A percentile compares a stretch with the other conserved stretches of the same genome.
Evolutionary conservation across 164 flowering plant genomes (phyloP).

Genomic region (Stephania yunnanensis): DNA sequence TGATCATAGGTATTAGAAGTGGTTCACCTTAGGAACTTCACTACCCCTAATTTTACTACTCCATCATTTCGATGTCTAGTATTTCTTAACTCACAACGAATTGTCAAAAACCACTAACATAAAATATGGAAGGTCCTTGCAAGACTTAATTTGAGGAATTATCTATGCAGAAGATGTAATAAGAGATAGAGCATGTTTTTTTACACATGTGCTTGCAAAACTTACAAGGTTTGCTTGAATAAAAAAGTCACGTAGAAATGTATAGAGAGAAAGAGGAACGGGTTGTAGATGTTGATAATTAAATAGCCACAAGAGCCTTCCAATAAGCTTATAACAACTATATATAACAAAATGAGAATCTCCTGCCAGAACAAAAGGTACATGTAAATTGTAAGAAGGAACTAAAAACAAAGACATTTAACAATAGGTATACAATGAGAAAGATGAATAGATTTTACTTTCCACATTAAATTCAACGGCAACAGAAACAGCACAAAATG

Average conservation of each 20-base stretch:
- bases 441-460: not conserved
- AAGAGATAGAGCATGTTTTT: no score
- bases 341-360: slow-evolving; percentile 30
- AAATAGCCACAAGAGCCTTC: slow-evolving; percentile 71
- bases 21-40: no score
- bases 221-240: slow-evolving; percentile 83
- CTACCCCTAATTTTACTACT: no score
- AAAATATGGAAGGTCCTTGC: slow-evolving; percentile 74
- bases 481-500: no score
- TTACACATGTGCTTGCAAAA: not conserved
- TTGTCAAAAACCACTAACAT: slow-evolving; percentile 42
- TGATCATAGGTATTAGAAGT: no score
- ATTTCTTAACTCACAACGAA: not conserved
- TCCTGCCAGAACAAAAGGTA: slow-evolving; percentile 79
- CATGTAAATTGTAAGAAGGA: slow-evolving; percentile 32
- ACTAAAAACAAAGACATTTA: not conserved
- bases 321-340: slow-evolving; percentile 43
- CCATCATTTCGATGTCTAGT: no score
- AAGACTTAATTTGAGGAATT: slow-evolving; percentile 56
- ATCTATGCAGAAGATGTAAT: no score
- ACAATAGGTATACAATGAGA: not conserved
- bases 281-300: slow-evolving; percentile 58
- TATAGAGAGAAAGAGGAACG: slow-evolving; percentile 48
- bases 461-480: no score
- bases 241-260: slow-evolving; percentile 68